A percentile compares a stretch with the other conserved stretches of the same genome.
These are phyloP conservation scores for Fraxinus velutina DNA, from an alignment of 305 asterid genomes.

Conservation along the genomic window DNA sequence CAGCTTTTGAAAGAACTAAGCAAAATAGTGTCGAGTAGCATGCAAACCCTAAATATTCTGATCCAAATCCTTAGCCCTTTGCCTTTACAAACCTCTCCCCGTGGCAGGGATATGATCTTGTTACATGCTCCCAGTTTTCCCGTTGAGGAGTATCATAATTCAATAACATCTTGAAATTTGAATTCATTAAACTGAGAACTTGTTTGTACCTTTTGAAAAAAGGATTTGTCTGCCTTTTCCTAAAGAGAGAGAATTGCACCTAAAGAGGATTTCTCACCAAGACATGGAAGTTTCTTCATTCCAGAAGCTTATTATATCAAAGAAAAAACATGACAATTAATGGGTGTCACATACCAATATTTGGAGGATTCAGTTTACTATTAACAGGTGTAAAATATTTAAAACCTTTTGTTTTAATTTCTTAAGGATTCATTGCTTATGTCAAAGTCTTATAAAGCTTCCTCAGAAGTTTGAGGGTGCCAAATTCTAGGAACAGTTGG, in stretches of 20 bases:
- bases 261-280: not conserved
- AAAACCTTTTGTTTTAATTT: not conserved
- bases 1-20: slow-evolving; percentile 18
- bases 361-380: slow-evolving; percentile 4
- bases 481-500: not conserved
- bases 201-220: not conserved
- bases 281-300: not conserved
- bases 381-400: not conserved
- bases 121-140: slow-evolving; percentile 14
- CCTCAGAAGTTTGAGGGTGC: not conserved
- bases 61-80: not conserved
- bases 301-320: not conserved
- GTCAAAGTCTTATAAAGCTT: not conserved
- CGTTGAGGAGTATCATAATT: slow-evolving; percentile 3
- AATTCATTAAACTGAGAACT: not conserved
- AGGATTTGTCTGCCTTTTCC: not conserved
- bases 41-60: not conserved
- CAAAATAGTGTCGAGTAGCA: slow-evolving; percentile 7
- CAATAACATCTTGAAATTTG: not conserved
- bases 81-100: not conserved
- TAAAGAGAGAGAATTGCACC: not conserved
- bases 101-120: not conserved
- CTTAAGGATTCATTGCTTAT: not conserved
- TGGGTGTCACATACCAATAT: not conserved
- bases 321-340: not conserved